Percentiles rank a stretch among this genome's conserved stretches.
Conservation (phyloP, 140 eudicot genomes). For the Anethum foeniculum region DNA sequence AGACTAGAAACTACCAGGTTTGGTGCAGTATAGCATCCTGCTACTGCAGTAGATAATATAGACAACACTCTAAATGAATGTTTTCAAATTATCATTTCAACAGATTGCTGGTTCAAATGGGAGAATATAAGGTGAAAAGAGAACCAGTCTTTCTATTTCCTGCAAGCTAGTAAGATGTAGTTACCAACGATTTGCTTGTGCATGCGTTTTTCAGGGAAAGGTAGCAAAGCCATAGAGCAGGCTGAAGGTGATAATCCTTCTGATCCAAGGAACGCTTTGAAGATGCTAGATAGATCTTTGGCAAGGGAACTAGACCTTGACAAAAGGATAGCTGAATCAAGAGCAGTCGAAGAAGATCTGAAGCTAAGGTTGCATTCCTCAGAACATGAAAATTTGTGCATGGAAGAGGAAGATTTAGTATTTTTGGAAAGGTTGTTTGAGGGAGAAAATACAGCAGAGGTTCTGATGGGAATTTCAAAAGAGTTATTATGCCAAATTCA, state of each 20-base stretch:
- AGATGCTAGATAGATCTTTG: slow-evolving; percentile 78
- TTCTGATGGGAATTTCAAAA: slow-evolving; percentile 52
- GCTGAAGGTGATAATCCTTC: slow-evolving; percentile 22
- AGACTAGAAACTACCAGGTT: neutral
- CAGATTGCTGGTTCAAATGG: neutral
- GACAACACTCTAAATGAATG: neutral
- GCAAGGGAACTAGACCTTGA: slow-evolving; percentile 77
- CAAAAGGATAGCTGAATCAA: slow-evolving; percentile 41
- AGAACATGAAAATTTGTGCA: slow-evolving; percentile 32
- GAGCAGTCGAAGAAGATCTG: slow-evolving; percentile 47
- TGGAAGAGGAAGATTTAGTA: slow-evolving; percentile 52
- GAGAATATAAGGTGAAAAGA: neutral
- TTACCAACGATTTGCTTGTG: slow-evolving; percentile 4
- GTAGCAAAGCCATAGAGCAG: slow-evolving; percentile 17
- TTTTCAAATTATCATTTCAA: neutral
- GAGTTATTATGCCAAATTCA: slow-evolving; percentile 43
- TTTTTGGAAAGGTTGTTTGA: slow-evolving; percentile 49
- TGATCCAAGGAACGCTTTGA: slow-evolving; percentile 36
- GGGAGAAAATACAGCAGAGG: slow-evolving; percentile 55
- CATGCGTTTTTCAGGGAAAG: slow-evolving; percentile 33
- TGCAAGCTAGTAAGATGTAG: neutral
- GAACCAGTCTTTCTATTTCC: neutral
- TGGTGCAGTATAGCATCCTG: neutral
- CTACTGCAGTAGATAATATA: neutral
- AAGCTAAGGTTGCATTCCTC: slow-evolving; percentile 35